phyloP scores from a whole-genome alignment of 331 rosid species.

The Ulmus americana region DNA sequence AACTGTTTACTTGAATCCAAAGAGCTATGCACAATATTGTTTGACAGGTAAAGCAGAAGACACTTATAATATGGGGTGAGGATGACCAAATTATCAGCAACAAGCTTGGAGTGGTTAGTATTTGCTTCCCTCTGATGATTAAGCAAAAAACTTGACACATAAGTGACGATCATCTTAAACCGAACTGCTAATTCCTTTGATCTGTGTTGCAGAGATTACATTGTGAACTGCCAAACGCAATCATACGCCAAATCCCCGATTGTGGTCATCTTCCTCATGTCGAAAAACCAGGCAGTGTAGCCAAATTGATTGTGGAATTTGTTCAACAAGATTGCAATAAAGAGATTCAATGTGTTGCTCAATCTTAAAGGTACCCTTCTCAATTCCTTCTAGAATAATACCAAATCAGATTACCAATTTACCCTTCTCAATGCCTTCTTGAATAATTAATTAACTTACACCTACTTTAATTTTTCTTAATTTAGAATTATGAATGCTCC shows the following conservation, averaged over 20 bases:
- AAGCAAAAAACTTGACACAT: background rate
- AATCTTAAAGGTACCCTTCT: slow-evolving; percentile 22
- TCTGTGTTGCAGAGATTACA: slow-evolving; percentile 59
- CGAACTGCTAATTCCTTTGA: background rate
- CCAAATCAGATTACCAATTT: background rate
- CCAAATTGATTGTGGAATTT: slow-evolving; percentile 57
- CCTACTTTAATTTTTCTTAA: background rate
- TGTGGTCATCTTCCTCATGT: slow-evolving; percentile 93
- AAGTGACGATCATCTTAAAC: background rate
- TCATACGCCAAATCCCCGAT: slow-evolving; percentile 57
- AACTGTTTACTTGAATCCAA: background rate
- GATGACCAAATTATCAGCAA: slow-evolving; percentile 67
- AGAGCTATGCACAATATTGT: background rate
- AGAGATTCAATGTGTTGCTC: slow-evolving; percentile 27
- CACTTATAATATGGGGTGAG: slow-evolving; percentile 94
- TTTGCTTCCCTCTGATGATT: slow-evolving; percentile 10
- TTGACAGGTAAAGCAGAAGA: slow-evolving; percentile 72
- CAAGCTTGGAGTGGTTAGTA: slow-evolving; percentile 81
- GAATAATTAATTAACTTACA: too few species aligned
- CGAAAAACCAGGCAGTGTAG: slow-evolving; percentile 56
- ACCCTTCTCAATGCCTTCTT: background rate
- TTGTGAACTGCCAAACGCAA: slow-evolving; percentile 69
- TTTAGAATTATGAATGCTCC: background rate
- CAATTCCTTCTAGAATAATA: background rate
- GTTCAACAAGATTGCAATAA: slow-evolving; percentile 35